phyloP scores from a whole-genome alignment of 176 grass and related monocot genomes.

The Avena sativa region DNA sequence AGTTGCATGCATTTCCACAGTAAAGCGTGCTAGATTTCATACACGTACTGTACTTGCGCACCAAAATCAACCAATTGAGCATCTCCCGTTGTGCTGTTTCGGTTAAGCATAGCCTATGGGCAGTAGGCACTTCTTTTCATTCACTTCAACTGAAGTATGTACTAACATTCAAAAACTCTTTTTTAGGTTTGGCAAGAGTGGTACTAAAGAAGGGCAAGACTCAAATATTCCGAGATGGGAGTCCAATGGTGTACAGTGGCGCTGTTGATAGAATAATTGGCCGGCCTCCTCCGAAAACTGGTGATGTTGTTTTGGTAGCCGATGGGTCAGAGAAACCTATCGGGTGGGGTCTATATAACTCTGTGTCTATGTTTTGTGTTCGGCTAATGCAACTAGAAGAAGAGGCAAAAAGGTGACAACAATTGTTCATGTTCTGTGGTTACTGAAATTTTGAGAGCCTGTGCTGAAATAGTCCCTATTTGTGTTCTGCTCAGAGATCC shows the following conservation, averaged over 20 bases:
- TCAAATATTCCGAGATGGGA: constrained; percentile 86
- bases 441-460: constrained; percentile 8
- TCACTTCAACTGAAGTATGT: not conserved
- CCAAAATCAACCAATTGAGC: not conserved
- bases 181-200: constrained; percentile 83
- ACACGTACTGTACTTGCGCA: not conserved
- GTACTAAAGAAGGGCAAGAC: constrained; percentile 96
- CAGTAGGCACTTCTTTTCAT: not conserved
- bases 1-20: not conserved
- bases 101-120: not conserved
- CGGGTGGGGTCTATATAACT: constrained; percentile 92
- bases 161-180: constrained; percentile 15
- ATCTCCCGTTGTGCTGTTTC: not conserved
- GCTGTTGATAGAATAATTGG: constrained; percentile 83
- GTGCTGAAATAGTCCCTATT: constrained; percentile 11
- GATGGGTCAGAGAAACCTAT: constrained; percentile 87
- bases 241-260: constrained; percentile 96
- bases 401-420: constrained; percentile 72
- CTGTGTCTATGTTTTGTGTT: constrained; percentile 97
- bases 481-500: constrained; percentile 64
- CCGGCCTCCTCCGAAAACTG: constrained; percentile 74
- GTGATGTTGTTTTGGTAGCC: constrained; percentile 85
- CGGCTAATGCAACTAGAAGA: constrained; percentile 95
- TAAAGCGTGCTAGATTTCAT: not conserved
- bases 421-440: not conserved